These are phyloP conservation scores for Vigna mungo DNA, from an alignment of 306 rosid genomes.

Conservation along the genomic window DNA sequence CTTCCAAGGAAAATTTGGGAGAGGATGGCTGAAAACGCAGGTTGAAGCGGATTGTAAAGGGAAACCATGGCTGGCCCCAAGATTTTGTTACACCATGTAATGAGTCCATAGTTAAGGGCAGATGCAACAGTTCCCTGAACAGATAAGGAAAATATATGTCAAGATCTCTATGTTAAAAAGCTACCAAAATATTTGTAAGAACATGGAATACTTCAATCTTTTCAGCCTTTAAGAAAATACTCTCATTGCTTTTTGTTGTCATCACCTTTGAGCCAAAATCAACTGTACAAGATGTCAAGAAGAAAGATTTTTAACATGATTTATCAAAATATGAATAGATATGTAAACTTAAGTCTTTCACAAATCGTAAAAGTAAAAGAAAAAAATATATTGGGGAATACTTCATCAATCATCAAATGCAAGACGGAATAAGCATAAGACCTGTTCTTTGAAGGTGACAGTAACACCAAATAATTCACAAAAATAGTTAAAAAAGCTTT, in stretches of 20 bases:
- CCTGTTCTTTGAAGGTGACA: too few species aligned
- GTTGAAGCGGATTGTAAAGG: constrained; percentile 94
- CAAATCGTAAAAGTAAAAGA: not conserved
- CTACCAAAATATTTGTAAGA: constrained; percentile 24
- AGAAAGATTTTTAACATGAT: not conserved
- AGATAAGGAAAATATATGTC: constrained; percentile 19
- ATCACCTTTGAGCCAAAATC: not conserved
- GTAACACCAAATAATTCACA: not conserved
- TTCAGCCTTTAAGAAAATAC: not conserved
- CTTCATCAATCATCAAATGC: constrained; percentile 13
- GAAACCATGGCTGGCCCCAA: constrained; percentile 95
- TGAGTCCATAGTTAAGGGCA: constrained; percentile 91
- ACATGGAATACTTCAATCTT: not conserved
- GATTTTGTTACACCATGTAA: constrained; percentile 91
- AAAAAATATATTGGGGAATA: not conserved
- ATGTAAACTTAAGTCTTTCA: not conserved
- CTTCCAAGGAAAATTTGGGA: constrained; percentile 94
- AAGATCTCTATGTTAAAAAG: constrained; percentile 1
- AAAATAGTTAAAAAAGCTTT: not conserved
- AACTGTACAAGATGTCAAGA: not conserved
- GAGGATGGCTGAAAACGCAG: constrained; percentile 75
- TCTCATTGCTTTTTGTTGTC: not conserved
- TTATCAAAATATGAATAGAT: not conserved
- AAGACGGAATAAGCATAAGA: not conserved
- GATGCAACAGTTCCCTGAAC: constrained; percentile 86